A percentile compares a stretch with the other conserved stretches of the same genome.
These are phyloP conservation scores for Trichoderma oligosporum DNA, from an alignment of 2,329 filamentous ascomycete genomes.

Conservation along the genomic window DNA sequence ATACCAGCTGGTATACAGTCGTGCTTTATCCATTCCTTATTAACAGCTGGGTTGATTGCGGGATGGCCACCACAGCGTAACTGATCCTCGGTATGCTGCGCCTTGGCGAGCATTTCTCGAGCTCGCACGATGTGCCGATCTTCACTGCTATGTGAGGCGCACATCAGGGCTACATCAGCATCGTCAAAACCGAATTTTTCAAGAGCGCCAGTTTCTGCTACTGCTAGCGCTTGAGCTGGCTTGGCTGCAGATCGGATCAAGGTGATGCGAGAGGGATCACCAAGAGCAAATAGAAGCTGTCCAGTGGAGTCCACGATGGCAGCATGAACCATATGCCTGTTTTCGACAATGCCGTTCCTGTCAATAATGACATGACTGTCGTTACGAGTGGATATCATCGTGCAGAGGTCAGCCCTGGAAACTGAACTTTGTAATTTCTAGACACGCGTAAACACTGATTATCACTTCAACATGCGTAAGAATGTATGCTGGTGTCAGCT, in stretches of 20 bases:
- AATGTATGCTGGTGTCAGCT: too few species aligned
- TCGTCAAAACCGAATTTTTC: slow-evolving; percentile 37
- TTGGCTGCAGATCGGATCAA: slow-evolving; percentile 46
- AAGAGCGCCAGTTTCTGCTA: slow-evolving; percentile 40
- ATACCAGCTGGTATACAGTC: slow-evolving; percentile 38
- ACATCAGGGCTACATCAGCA: slow-evolving; percentile 44
- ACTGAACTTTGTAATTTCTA: too few species aligned
- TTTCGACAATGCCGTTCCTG: slow-evolving; percentile 41
- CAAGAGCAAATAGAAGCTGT: slow-evolving; percentile 37
- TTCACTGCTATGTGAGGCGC: slow-evolving; percentile 46
- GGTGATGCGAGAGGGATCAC: slow-evolving; percentile 40
- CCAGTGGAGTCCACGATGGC: slow-evolving; percentile 39
- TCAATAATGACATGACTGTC: slow-evolving; percentile 31
- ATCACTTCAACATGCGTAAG: too few species aligned
- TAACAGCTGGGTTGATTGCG: slow-evolving; percentile 33
- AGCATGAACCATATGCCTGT: slow-evolving; percentile 42
- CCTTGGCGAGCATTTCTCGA: slow-evolving; percentile 36
- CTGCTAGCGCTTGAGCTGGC: slow-evolving; percentile 42
- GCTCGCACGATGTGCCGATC: slow-evolving; percentile 38
- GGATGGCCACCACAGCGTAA: slow-evolving; percentile 43
- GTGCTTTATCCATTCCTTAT: slow-evolving; percentile 37
- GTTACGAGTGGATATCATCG: not conserved
- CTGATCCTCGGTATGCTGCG: slow-evolving; percentile 33
- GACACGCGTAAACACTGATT: too few species aligned
- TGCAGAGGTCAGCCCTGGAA: too few species aligned